Percentiles rank a stretch among this genome's conserved stretches.
Evolutionary conservation across 2,329 filamentous ascomycete genomes (phyloP).

Genomic region (Hymenoscyphus fructigenus): DNA sequence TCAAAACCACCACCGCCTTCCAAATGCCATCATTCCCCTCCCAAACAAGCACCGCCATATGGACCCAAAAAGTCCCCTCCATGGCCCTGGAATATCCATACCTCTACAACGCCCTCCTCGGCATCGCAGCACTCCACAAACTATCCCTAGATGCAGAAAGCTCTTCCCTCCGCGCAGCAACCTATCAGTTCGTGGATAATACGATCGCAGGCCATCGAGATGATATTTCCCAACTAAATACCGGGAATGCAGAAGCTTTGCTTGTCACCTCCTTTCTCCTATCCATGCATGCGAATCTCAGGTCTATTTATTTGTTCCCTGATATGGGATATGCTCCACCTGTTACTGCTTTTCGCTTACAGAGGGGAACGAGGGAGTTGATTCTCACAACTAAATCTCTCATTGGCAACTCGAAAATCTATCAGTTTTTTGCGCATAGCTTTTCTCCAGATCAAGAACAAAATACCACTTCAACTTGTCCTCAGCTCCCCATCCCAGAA

Average conservation of each 20-base stretch:
- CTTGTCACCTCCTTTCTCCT: constrained; percentile 8
- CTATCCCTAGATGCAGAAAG: constrained; percentile 9
- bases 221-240: background rate
- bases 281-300: constrained; percentile 3
- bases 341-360: background rate
- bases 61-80: constrained; percentile 11
- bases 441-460: background rate
- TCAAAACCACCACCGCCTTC: constrained; percentile 15
- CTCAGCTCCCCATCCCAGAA: background rate
- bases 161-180: constrained; percentile 9
- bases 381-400: background rate
- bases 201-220: background rate
- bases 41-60: constrained; percentile 9
- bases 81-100: constrained; percentile 15
- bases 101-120: constrained; percentile 16
- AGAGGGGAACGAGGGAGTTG: constrained; percentile 5
- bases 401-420: background rate
- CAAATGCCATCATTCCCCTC: constrained; percentile 11
- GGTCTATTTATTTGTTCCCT: background rate
- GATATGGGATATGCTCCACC: background rate
- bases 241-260: constrained; percentile 6
- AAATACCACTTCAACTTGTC: background rate
- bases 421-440: background rate
- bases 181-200: constrained; percentile 16
- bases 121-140: constrained; percentile 16